Conservation (phyloP, 768 basidiomycete genomes). For the Dioszegia crocea region DNA sequence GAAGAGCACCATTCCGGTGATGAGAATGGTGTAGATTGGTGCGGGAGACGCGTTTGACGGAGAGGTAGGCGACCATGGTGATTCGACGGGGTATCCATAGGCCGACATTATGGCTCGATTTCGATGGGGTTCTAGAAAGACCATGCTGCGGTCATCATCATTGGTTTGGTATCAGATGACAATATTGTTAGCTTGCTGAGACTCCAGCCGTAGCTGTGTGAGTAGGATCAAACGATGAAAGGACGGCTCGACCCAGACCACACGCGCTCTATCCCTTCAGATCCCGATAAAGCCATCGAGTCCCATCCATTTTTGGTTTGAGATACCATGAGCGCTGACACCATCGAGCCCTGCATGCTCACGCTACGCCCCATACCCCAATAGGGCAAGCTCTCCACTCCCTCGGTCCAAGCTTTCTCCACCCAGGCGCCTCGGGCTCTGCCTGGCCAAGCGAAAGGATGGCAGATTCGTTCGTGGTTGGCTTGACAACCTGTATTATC, state of each 20-base stretch:
- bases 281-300: too few relatives aligned
- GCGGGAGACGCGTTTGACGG: conserved; percentile 6
- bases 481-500: neutral
- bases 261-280: too few relatives aligned
- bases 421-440: neutral
- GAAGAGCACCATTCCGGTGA: conserved; percentile 38
- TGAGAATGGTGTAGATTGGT: conserved; percentile 33
- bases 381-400: conserved; percentile 21
- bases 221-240: neutral
- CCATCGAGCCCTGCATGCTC: too few relatives aligned
- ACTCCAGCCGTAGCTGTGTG: too few relatives aligned
- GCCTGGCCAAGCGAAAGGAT: too few relatives aligned
- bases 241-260: neutral
- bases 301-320: too few relatives aligned
- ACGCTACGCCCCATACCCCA: conserved; percentile 14
- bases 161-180: too few relatives aligned
- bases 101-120: neutral
- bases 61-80: neutral
- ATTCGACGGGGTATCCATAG: neutral
- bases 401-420: conserved; percentile 5
- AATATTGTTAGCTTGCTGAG: too few relatives aligned
- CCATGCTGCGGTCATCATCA: too few relatives aligned
- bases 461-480: too few relatives aligned
- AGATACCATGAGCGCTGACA: too few relatives aligned
- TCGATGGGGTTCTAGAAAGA: too few relatives aligned